Evolutionary conservation across 208 protist genomes (phyloP), one percentile per base, ranked within the genome.

Genomic region (Acanthamoeba culbertsoni): DNA sequence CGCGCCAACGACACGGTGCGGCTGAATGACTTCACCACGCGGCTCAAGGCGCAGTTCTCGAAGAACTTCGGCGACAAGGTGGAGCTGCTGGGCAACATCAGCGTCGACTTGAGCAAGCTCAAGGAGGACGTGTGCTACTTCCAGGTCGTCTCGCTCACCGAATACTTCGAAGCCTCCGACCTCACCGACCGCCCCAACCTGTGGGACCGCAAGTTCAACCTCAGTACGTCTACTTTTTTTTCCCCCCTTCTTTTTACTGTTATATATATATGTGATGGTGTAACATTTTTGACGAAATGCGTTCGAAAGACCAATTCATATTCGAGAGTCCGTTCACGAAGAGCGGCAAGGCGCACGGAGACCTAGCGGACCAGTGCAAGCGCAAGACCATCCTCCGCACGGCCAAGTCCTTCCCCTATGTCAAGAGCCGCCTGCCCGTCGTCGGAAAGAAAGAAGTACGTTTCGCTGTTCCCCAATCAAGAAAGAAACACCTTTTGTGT

Each of bases 271-370:
- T 18, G 0, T 28, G 26, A 63, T 63, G n/a, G n/a, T 62, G 20
- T 28, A 14, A n/a, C 20, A 26, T 28, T 62, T 28, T 62, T 6
- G 5, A 62, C 20, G 5, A 5, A 2, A 10, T 43, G 42, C 6
- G 16, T 16, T 8, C n/a, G 28, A 33, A 18, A 92, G 86, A 92
- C 46, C 43, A 37, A 4, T 97, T 97, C 65, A 86, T 95, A 16
- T 97, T 95, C 33, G 92, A 95, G 45, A 96, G 95, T n/a, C 96
- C 96, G 28, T 97, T 96, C 42, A 97, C 96, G 8, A 71, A 96
- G 33, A 65, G 35, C 51, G 95, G 96, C 26, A 96, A 96, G 48
- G 68, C 90, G 33, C 94, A 96, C 33, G 95, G 95, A 18, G 46
- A 86, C 7, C 94, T 97, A 18, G 93, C 55, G 7, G 96, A 97